Base-by-base conservation (phyloP, 148 eudicot species). In the Persicaria maculosa region DNA sequence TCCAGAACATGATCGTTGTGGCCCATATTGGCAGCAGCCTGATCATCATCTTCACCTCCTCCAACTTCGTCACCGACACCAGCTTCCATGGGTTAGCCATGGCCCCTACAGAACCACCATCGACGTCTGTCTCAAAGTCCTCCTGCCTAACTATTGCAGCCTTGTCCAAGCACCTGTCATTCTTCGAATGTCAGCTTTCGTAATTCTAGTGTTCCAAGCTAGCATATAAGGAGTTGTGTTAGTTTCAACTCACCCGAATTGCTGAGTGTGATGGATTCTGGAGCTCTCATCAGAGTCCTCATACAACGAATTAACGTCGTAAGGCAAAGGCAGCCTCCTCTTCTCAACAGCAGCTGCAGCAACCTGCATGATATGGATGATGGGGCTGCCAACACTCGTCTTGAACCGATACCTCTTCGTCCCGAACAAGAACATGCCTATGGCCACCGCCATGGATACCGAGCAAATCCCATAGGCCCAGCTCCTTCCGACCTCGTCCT, bases 11-110 rank as follows among this genome's bases (percentile, higher is more conserved):
- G 45, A 93, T 93, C 16, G 96, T 90, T 75, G 97, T 93, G 2
- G 93, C 96, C 97, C 97, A 93, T 4, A 88, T 74, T 9, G 97
- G 97, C 25, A 93, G 71, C 65, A 93, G 79, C 73, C 85, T 81
- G 14, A 75, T 79, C 93, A 93, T 85, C 96, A 87, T 90, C 74
- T 93, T 93, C 65, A 93, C 97, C 77, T 93, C 96, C 68, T 93
- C 97, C 5, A 93, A 84, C 44, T 80, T 80, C 15, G 97, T 93
- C 9, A 95, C 86, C 2, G 97, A 78, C 80, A 91, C 76, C 50
- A 92, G 46, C 81, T 82, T 92, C 97, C 97, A 95, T 47, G 93
- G 96, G 74, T 92, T 87, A 12, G 83, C 78, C 22, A 47, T 73
- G 2, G 72, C 55, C 14, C 64, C 72, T 4, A 45, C 4, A n/a